Conservation (phyloP, 2,329 filamentous ascomycete species). For the Diaporthe sp. region DNA sequence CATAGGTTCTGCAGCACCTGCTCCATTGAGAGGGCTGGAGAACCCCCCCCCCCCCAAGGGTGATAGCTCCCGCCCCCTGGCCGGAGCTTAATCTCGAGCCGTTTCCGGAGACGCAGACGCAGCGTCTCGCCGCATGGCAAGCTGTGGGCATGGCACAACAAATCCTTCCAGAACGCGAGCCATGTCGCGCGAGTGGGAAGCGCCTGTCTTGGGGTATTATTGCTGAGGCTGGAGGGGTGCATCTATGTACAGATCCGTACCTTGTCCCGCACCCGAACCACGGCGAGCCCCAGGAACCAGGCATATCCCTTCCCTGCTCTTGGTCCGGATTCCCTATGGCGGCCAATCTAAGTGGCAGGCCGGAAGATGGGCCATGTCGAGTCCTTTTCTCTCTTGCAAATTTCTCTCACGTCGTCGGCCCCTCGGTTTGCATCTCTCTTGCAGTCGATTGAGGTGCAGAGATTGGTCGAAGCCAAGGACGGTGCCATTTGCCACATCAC, state of each 20-base stretch:
- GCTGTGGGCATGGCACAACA: conserved; percentile 20
- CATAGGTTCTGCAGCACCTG: background rate
- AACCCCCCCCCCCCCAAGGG: background rate
- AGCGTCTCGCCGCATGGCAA: conserved; percentile 37
- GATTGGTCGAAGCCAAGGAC: conserved; percentile 54
- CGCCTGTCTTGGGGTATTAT: conserved; percentile 30
- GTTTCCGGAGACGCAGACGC: conserved; percentile 12
- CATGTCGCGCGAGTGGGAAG: conserved; percentile 17
- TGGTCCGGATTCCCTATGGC: conserved; percentile 28
- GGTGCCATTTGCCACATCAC: conserved; percentile 62
- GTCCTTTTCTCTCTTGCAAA: conserved; percentile 40
- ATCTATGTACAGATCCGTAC: conserved; percentile 30
- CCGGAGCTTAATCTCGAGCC: conserved; percentile 14
- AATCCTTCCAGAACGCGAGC: conserved; percentile 36
- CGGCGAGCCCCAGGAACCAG: conserved; percentile 48
- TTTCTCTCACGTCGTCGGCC: conserved; percentile 36
- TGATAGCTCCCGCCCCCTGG: conserved; percentile 26
- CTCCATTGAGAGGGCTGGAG: conserved; percentile 6
- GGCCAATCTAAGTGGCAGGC: conserved; percentile 44
- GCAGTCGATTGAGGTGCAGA: conserved; percentile 49
- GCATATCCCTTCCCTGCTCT: conserved; percentile 52
- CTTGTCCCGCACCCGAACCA: conserved; percentile 28
- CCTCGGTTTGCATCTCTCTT: conserved; percentile 45
- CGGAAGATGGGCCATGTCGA: conserved; percentile 43
- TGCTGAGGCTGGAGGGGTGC: conserved; percentile 36